Percentiles rank a stretch among this genome's conserved stretches.
Conservation (phyloP, 75 land plant genomes). For the Pinus tabuliformis region DNA sequence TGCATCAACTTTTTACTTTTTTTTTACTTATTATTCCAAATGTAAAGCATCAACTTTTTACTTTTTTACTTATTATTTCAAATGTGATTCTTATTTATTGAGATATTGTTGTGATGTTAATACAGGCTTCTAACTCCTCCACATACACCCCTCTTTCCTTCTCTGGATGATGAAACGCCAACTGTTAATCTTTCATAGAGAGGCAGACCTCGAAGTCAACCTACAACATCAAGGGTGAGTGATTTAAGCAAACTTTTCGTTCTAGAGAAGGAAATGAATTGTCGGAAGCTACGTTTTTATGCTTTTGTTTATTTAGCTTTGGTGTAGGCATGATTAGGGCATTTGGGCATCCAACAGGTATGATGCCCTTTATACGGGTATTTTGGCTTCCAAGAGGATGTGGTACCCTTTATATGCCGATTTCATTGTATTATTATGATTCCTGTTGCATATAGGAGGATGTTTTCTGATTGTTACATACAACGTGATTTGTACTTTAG, state of each 20-base stretch:
- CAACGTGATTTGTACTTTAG: background rate
- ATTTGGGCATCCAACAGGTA: background rate
- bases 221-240: conserved; percentile 46
- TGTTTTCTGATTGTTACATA: background rate
- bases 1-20: too few relatives aligned
- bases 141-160: conserved; percentile 92
- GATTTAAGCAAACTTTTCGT: background rate
- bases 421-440: background rate
- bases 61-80: too few relatives aligned
- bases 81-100: background rate
- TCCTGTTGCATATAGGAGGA: background rate
- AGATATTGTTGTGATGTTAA: background rate
- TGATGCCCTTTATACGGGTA: too few relatives aligned
- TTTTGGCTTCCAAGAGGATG: too few relatives aligned
- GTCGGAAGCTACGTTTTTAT: too few relatives aligned
- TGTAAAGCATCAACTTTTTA: too few relatives aligned
- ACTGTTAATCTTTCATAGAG: conserved; percentile 28
- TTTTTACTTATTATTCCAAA: too few relatives aligned
- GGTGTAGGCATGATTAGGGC: background rate
- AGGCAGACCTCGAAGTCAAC: conserved; percentile 56
- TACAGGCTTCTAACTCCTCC: conserved; percentile 94
- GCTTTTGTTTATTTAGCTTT: background rate
- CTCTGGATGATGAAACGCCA: conserved; percentile 72
- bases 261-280: too few relatives aligned
- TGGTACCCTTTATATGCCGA: background rate